Base-by-base conservation (phyloP, 2,329 filamentous ascomycete species). In the Ophiostoma sp. region DNA sequence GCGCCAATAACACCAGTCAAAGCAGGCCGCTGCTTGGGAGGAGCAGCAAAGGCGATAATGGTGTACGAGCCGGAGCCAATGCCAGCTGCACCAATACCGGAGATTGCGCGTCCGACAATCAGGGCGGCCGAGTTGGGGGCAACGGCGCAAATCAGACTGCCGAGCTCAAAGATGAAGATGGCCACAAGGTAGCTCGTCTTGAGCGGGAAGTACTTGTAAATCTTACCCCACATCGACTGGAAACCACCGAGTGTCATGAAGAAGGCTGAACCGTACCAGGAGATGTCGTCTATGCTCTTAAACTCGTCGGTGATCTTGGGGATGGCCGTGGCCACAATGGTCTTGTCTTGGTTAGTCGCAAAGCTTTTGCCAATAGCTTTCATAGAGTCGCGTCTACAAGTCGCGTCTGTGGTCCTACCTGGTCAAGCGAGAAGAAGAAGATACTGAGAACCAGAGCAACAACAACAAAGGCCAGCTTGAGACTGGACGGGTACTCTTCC, bases 261-360 rank as follows among this genome's bases (percentile, higher is more conserved):
- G 73, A 83, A 86, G 57, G 84, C 83, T 20, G 84, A 81, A 1
- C 84, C 85, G 73, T 89, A 89, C 87, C 87, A 89, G 27, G 83
- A 82, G 15, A 86, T 81, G 72, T 86, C 83, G 52, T 81, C 79
- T n/a, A 86, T 79, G 67, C 82, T 79, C 70, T 83, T 79, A 77
- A 85, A 84, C 57, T 84, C 81, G 73, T 81, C 81, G 1, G 85
- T 86, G 74, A 87, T 86, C 72, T 83, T 83, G 11, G 85, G 85
- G 57, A 87, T 85, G 13, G 84, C 85, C 0, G 84, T 86, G 3
- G 83, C 83, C 20, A 86, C 81, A 70, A 86, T 86, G 20, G 84
- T 86, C 81, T 74, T 15, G 5, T n/a, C 44, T n/a, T 48, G 20
- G 44, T 48, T 48, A 48, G 44, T 48, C 44, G 17, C 13, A 13